A percentile compares a stretch with the other conserved stretches of the same genome.
Conservation (phyloP, 2,329 filamentous ascomycete species). For the Stachybotrys chlorohalonatus region DNA sequence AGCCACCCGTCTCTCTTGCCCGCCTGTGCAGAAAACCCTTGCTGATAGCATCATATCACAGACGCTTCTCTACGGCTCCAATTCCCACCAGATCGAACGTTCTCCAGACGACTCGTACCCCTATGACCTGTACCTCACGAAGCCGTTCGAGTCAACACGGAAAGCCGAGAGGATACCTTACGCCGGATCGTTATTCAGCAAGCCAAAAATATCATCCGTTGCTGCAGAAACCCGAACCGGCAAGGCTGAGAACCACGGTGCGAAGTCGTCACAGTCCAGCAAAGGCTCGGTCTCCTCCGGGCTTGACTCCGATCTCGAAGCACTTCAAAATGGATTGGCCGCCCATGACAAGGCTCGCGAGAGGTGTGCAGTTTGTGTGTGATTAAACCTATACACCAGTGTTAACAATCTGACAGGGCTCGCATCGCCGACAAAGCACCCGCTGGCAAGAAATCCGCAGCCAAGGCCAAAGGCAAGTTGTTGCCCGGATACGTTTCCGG, state of each 20-base stretch:
- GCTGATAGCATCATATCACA: conserved; percentile 13
- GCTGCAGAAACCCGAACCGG: conserved; percentile 13
- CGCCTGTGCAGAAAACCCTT: not conserved
- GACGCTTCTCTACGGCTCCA: conserved; percentile 46
- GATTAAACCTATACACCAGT: not conserved
- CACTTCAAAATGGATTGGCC: conserved; percentile 33
- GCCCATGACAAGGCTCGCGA: conserved; percentile 25
- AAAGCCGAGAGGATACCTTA: conserved; percentile 39
- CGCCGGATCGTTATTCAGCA: conserved; percentile 42
- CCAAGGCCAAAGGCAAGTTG: conserved; percentile 33
- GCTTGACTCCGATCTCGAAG: conserved; percentile 40
- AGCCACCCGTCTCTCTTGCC: not conserved
- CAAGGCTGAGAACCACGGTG: conserved; percentile 18
- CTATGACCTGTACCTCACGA: conserved; percentile 48
- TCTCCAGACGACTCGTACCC: conserved; percentile 33
- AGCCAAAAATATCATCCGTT: conserved; percentile 18
- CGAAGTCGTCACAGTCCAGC: conserved; percentile 18
- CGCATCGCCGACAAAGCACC: conserved; percentile 25
- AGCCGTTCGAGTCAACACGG: conserved; percentile 36
- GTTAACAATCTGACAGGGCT: conserved; percentile 12
- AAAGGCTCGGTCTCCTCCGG: conserved; percentile 29
- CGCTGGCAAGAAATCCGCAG: conserved; percentile 18
- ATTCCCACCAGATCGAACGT: conserved; percentile 36
- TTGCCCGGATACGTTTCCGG: conserved; percentile 29
- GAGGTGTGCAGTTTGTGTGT: conserved; percentile 17